These are phyloP conservation scores for Dothiorella sarmentorum DNA, from an alignment of 2,329 filamentous ascomycete genomes.

Conservation along the genomic window DNA sequence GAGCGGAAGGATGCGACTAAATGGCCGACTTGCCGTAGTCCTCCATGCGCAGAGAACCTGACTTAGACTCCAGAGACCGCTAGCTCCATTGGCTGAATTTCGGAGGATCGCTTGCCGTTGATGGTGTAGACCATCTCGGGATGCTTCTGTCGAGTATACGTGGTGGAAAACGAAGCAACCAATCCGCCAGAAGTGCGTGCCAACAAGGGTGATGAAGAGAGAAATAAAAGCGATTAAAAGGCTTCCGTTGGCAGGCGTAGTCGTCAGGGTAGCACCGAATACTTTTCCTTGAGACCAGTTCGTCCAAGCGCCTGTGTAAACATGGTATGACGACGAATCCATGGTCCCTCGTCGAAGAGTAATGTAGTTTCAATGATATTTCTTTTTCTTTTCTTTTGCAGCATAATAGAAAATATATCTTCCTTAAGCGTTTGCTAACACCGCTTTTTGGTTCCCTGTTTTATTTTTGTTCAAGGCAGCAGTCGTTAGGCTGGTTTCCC, in stretches of 20 bases:
- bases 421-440: too few relatives aligned
- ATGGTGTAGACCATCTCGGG: slow-evolving; percentile 31
- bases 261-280: slow-evolving; percentile 23
- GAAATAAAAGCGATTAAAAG: slow-evolving; percentile 27
- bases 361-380: too few relatives aligned
- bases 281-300: slow-evolving; percentile 20
- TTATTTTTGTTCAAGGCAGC: too few relatives aligned
- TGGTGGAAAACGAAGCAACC: slow-evolving; percentile 29
- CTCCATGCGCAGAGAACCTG: slow-evolving; percentile 21
- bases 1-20: slow-evolving; percentile 23
- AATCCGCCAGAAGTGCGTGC: slow-evolving; percentile 30
- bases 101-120: slow-evolving; percentile 36
- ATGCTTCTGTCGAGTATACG: slow-evolving; percentile 18
- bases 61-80: slow-evolving; percentile 16
- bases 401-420: too few relatives aligned
- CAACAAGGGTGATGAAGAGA: slow-evolving; percentile 23
- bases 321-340: too few relatives aligned
- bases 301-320: slow-evolving; percentile 25
- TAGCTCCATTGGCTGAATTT: slow-evolving; percentile 27
- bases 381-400: too few relatives aligned
- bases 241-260: slow-evolving; percentile 20
- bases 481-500: too few relatives aligned
- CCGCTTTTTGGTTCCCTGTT: too few relatives aligned
- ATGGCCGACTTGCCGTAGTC: background rate
- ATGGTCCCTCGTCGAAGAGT: too few relatives aligned